Base-by-base conservation (phyloP, 805 yeast genomes). In the Saccharomycopsis selenospora region DNA sequence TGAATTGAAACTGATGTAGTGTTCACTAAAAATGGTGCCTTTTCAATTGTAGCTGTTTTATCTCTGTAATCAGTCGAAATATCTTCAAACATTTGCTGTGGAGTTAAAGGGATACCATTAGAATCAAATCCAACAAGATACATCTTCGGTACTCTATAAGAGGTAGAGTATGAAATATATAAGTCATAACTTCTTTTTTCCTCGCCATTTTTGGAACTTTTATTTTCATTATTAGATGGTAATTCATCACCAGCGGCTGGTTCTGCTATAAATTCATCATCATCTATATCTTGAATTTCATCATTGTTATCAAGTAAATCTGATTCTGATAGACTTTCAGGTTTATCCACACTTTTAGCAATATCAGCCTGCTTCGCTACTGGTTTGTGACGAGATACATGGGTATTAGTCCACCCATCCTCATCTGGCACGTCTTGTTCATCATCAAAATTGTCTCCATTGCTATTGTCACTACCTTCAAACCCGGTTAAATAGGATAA, bases 31-130 rank as follows among this genome's bases (percentile, higher is more conserved):
- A 89, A 89, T 10, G 99, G 98, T 4, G 95, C 82, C 54, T 78
- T 79, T 65, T 93, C 99, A 51, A 93, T 91, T 0, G 99, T 93
- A 18, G 91, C 99, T 1, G 99, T 93, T 66, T 93, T 93, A 59
- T 91, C 88, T 60, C 91, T 79, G 65, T 93, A 93, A 62, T 93
- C 99, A 33, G 83, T 76, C 1, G 90, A 77, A 42, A 93, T 88
- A 64, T 93, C 99, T 61, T 91, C 95, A 66, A 90, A 89, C 98
- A 93, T 93, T 59, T 85, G 82, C 28, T 79, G 73, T 1, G 98
- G 96, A 27, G 85, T 70, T 36, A 93, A 68, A 2, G 98, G 99
- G 13, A 80, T 73, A 0, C 99, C 98, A 52, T 84, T 78, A 8
- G 80, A 72, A 59, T 79, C 81, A 68, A 79, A 93, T 0, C 99